Evolutionary conservation across 2,329 filamentous ascomycete genomes (phyloP), one percentile per base, ranked within the genome.

Genomic region (Ophiostoma angusticollis): DNA sequence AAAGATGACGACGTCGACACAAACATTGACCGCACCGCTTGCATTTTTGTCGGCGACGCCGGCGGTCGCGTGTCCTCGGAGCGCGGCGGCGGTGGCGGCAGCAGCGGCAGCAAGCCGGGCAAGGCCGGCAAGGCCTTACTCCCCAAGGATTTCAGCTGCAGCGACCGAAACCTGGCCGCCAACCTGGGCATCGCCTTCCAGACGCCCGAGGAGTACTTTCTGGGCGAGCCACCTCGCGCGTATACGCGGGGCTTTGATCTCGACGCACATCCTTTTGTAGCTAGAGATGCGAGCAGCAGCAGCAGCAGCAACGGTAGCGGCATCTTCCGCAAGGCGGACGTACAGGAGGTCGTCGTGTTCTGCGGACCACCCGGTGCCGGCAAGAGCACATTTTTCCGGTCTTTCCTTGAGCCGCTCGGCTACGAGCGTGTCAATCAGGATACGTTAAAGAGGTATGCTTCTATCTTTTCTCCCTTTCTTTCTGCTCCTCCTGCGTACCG

Each of bases 361-460:
- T 89, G 84, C 52, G 91, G 91, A 1, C 84, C 83, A 34, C 91
- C 91, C 0, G 87, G 84, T 1, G 77, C 85, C 3, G 91, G 91
- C 14, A 96, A 98, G 59, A 93, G 84, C 28, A 89, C 85, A 0
- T 94, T 91, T 52, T 95, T 80, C 60, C 84, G 80, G 75, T 77
- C 71, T 45, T 64, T 82, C 47, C 63, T 96, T 25, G 68, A 86
- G 54, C 81, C 82, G 18, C 60, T 91, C 21, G 82, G 78, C 4
- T 96, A 93, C 55, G 72, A 76, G 54, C 74, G 91, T 34, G 74
- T 95, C 22, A 98, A 96, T 51, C 91, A 96, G 61, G 91, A 96
- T 58, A 73, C 70, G 2, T 67, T 95, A 33, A 94, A 93, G 58
- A 80, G 74, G 56, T 56, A 18, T 6, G 54, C 48, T 9, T 22